Base-by-base conservation (phyloP, 495 filamentous ascomycete genomes). In the Lindgomyces ingoldianus region DNA sequence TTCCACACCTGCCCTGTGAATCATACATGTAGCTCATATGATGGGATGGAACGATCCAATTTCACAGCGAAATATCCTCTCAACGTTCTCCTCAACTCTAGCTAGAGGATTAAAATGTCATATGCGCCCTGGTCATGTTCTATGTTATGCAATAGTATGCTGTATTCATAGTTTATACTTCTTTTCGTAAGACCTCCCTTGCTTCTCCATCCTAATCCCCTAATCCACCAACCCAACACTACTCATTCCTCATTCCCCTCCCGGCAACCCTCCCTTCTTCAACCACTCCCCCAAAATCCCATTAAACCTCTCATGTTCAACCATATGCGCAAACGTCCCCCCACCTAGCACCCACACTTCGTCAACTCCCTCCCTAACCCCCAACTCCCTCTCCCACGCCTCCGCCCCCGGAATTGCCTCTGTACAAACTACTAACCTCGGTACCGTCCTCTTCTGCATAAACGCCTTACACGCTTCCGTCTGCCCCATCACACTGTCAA, bases 271-370 rank as follows among this genome's bases (percentile, higher is more conserved):
- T 14, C 14, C 6, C 14, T 39, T 30, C 18, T 30, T 3, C 24
- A 71, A 49, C 61, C 69, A 73, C 29, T 62, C 26, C 11, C 27
- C 51, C 11, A 69, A 41, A 12, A 33, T 29, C 16, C 18, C 57
- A 30, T 25, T 41, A 6, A 60, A 41, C 65, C 57, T 54, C 46
- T 60, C 65, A 49, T n/a, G 33, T 46, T 62, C 44, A n/a, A 68
- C 59, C 25, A 68, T 52, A 46, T 62, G 58, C 45, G 47, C 57
- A 54, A 57, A 63, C n/a, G 46, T 48, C 16, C 58, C 65, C 53
- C 59, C 51, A 21, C 2, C 39, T 24, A 68, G 16, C 18, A 8
- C n/a, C 4, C 33, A 16, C 12, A 68, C 29, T 29, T 29, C 50
- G 33, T 68, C 65, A 14, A 29, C 51, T 14, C 47, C 59, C 26